Percentiles rank a stretch among this genome's conserved stretches.
phyloP scores from a whole-genome alignment of 2,329 filamentous ascomycete genomes.

The Apiospora marii region DNA sequence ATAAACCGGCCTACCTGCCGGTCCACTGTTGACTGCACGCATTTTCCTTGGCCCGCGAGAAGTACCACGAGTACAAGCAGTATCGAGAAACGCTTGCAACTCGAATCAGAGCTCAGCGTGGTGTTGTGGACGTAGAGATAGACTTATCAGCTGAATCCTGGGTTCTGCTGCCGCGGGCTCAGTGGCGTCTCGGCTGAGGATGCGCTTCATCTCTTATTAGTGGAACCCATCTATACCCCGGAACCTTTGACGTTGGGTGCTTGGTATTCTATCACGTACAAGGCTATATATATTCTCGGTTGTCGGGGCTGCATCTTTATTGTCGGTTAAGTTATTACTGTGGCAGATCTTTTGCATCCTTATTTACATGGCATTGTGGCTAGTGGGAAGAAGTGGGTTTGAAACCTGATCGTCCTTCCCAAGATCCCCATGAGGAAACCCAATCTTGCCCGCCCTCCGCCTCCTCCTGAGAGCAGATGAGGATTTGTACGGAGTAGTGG shows the following conservation, averaged over 20 bases:
- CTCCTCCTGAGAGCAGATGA: slow-evolving; percentile 6
- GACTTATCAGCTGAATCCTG: not conserved
- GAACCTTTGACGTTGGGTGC: not conserved
- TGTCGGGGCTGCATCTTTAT: not conserved
- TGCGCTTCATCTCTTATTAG: slow-evolving; percentile 10
- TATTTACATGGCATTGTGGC: not conserved
- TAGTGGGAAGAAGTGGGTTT: slow-evolving; percentile 14
- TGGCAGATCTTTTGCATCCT: not conserved
- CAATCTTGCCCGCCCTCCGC: not conserved
- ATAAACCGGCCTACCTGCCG: not conserved
- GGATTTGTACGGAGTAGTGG: not conserved
- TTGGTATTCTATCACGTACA: not conserved
- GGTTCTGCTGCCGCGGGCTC: not conserved
- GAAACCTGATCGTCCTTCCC: slow-evolving; percentile 5
- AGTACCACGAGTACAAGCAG: not conserved
- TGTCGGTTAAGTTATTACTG: not conserved
- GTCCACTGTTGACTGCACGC: not conserved
- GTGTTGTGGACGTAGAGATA: not conserved
- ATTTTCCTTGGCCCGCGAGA: not conserved
- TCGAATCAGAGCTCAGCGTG: not conserved
- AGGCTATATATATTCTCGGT: not conserved
- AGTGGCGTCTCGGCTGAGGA: not conserved
- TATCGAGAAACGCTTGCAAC: not conserved
- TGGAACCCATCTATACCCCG: not conserved
- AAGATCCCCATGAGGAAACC: slow-evolving; percentile 4